A percentile compares a stretch with the other conserved stretches of the same genome.
These are phyloP conservation scores for Rhodocollybia butyracea DNA, from an alignment of 768 basidiomycete species.

Conservation along the genomic window DNA sequence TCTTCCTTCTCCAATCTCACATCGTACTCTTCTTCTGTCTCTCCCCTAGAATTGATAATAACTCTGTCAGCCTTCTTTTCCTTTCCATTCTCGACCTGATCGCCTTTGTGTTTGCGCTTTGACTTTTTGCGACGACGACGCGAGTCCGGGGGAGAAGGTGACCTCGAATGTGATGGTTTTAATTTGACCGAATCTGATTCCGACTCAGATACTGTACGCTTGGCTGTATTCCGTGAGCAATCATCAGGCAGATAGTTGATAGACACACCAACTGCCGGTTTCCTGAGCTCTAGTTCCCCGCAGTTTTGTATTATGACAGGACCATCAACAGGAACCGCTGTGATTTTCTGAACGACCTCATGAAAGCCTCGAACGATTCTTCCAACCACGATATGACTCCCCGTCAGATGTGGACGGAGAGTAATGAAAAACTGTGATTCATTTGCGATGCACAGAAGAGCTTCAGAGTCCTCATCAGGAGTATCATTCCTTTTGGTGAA, in stretches of 20 bases:
- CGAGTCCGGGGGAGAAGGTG: slow-evolving; percentile 11
- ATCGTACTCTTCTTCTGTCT: slow-evolving; percentile 76
- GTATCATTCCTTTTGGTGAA: slow-evolving; percentile 78
- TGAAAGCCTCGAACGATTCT: slow-evolving; percentile 58
- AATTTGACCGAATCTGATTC: neutral
- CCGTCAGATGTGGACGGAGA: slow-evolving; percentile 70
- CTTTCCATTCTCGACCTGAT: slow-evolving; percentile 17
- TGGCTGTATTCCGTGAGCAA: slow-evolving; percentile 8
- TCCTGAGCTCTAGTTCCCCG: slow-evolving; percentile 79
- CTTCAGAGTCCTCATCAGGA: slow-evolving; percentile 76
- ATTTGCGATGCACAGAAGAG: slow-evolving; percentile 90
- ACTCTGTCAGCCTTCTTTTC: slow-evolving; percentile 14
- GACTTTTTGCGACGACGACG: slow-evolving; percentile 19
- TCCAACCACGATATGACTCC: slow-evolving; percentile 59
- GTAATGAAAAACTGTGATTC: slow-evolving; percentile 88
- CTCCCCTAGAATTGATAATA: slow-evolving; percentile 28
- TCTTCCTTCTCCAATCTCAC: slow-evolving; percentile 66
- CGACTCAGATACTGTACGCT: slow-evolving; percentile 5
- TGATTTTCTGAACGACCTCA: slow-evolving; percentile 55
- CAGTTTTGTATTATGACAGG: slow-evolving; percentile 73
- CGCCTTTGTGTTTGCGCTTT: slow-evolving; percentile 23
- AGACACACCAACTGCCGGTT: slow-evolving; percentile 21
- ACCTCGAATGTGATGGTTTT: slow-evolving; percentile 17
- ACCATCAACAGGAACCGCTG: slow-evolving; percentile 63
- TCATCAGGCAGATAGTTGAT: neutral